A percentile compares a stretch with the other conserved stretches of the same genome.
phyloP scores from a whole-genome alignment of 148 eudicot species.

The Fallopia convolvulus region DNA sequence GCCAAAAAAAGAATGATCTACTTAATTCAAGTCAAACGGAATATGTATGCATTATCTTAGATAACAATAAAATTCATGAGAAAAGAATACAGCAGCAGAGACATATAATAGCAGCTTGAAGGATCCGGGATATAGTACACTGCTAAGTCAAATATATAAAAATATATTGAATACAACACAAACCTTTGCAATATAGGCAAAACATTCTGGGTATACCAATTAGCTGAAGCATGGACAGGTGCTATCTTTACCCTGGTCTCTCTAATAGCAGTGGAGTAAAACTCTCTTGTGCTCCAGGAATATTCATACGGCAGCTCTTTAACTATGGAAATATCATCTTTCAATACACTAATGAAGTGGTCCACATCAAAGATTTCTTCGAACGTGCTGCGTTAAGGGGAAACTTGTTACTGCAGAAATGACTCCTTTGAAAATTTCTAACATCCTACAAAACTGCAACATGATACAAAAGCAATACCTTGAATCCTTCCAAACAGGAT shows the following conservation, averaged over 20 bases:
- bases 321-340: slow-evolving; percentile 75
- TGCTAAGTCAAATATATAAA: neutral
- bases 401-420: slow-evolving; percentile 2
- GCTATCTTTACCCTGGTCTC: slow-evolving; percentile 85
- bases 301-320: slow-evolving; percentile 81
- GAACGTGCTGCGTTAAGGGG: slow-evolving; percentile 50
- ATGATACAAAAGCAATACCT: slow-evolving; percentile 36
- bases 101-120: neutral
- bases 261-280: slow-evolving; percentile 78
- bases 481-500: slow-evolving; percentile 97
- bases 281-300: slow-evolving; percentile 94
- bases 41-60: too few species aligned
- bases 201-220: slow-evolving; percentile 86
- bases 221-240: slow-evolving; percentile 94
- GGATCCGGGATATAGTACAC: neutral
- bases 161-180: slow-evolving; percentile 4
- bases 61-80: neutral
- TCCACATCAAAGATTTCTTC: slow-evolving; percentile 90
- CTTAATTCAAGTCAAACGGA: neutral
- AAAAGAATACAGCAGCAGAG: too few species aligned
- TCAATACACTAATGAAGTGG: slow-evolving; percentile 78
- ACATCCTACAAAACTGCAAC: neutral
- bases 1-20: neutral
- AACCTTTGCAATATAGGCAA: slow-evolving; percentile 75
- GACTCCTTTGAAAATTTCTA: neutral